phyloP scores from a whole-genome alignment of 306 rosid genomes.

The Dalbergia cultrata region DNA sequence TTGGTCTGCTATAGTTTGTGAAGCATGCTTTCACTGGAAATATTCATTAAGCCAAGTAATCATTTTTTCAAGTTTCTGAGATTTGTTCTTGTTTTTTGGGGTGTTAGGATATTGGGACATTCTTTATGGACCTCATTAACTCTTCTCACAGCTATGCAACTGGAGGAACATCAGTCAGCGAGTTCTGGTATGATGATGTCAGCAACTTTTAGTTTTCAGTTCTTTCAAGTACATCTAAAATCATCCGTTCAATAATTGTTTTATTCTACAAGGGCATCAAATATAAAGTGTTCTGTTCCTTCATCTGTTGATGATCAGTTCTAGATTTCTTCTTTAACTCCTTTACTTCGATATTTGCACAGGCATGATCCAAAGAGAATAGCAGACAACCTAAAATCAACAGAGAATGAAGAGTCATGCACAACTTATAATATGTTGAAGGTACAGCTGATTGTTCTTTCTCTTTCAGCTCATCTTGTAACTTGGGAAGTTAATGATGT shows the following conservation, averaged over 20 bases:
- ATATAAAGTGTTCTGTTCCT: conserved; percentile 10
- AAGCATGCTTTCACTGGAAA: conserved; percentile 6
- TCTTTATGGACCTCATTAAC: conserved; percentile 84
- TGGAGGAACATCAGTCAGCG: conserved; percentile 89
- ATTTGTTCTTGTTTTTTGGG: conserved; percentile 24
- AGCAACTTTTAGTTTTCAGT: conserved; percentile 34
- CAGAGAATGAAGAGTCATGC: conserved; percentile 92
- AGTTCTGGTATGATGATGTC: conserved; percentile 74
- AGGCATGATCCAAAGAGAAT: conserved; percentile 83
- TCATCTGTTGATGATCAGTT: conserved; percentile 13
- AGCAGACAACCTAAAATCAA: conserved; percentile 53
- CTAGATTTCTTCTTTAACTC: conserved; percentile 27
- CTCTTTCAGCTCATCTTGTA: conserved; percentile 19
- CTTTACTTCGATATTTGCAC: conserved; percentile 33
- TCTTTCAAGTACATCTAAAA: conserved; percentile 34
- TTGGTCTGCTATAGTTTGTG: conserved; percentile 15
- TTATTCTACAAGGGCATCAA: conserved; percentile 13
- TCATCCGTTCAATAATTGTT: conserved; percentile 29
- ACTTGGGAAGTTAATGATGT: conserved; percentile 21
- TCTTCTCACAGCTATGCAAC: conserved; percentile 97
- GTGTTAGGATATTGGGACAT: conserved; percentile 75
- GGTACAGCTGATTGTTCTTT: conserved; percentile 53
- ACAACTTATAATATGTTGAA: conserved; percentile 94
- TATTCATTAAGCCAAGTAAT: conserved; percentile 10
- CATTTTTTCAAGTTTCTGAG: conserved; percentile 32